These are phyloP conservation scores for Saururus chinensis DNA, from an alignment of 164 flowering plant species.

Conservation along the genomic window DNA sequence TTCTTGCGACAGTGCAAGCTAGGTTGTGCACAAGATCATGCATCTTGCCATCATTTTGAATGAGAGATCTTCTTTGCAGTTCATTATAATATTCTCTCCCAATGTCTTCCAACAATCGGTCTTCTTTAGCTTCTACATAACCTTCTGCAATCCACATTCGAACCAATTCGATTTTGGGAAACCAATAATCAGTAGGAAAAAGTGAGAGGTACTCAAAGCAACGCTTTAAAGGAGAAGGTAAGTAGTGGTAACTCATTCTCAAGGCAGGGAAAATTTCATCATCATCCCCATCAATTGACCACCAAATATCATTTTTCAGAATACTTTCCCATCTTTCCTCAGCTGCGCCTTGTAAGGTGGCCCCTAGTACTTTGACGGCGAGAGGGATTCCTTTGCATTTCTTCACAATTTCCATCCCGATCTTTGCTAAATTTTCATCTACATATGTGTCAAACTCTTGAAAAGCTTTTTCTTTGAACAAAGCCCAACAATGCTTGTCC, in stretches of 20 bases:
- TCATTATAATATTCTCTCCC: neutral
- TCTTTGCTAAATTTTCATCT: neutral
- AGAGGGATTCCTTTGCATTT: constrained; percentile 14
- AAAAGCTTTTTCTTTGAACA: constrained; percentile 7
- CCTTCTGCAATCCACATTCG: constrained; percentile 12
- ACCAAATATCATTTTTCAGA: constrained; percentile 8
- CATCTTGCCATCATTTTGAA: neutral
- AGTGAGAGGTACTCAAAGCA: constrained; percentile 10
- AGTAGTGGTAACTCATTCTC: constrained; percentile 7
- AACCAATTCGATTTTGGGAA: constrained; percentile 3
- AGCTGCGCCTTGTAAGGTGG: constrained; percentile 1
- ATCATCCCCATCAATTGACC: constrained; percentile 1
- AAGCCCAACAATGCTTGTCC: constrained; percentile 3
- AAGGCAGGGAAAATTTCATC: constrained; percentile 4
- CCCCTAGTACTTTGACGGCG: constrained; percentile 8
- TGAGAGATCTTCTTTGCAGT: neutral
- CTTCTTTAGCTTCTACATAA: neutral
- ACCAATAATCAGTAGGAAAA: constrained; percentile 3
- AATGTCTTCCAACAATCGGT: neutral
- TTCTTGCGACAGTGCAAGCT: neutral
- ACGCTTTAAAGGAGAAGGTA: constrained; percentile 8
- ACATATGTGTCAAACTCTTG: neutral
- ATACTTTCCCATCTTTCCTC: constrained; percentile 6
- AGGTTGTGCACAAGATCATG: neutral
- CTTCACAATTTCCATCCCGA: constrained; percentile 15